Percentiles rank a stretch among this genome's conserved stretches.
Conservation (phyloP, 192 early-diverging fungal genomes). For the Phlyctochytrium planicorne region DNA sequence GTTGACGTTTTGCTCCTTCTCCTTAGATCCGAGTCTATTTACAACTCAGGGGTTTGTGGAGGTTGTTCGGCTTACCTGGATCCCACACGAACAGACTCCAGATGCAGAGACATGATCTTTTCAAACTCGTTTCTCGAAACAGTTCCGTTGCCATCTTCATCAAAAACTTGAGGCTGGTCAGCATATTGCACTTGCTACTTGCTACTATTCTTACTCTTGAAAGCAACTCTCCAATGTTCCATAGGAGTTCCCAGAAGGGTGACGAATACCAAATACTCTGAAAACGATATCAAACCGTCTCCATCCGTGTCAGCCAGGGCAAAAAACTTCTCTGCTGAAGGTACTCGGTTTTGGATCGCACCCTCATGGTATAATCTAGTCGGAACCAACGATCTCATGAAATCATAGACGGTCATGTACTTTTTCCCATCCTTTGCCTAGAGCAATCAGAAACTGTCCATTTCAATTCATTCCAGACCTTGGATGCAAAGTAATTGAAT, state of each 20-base stretch:
- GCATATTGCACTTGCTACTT: too few relatives aligned
- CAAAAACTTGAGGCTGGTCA: too few relatives aligned
- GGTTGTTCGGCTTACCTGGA: background rate
- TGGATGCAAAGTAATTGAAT: conserved; percentile 42
- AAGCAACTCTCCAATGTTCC: conserved; percentile 33
- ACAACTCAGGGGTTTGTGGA: too few relatives aligned
- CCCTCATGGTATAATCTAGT: conserved; percentile 19
- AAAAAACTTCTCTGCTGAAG: conserved; percentile 39
- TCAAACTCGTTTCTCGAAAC: conserved; percentile 39
- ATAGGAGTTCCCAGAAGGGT: conserved; percentile 37
- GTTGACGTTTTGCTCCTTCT: conserved; percentile 1
- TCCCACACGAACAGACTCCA: conserved; percentile 6
- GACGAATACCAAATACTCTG: conserved; percentile 42
- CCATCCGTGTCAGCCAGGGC: conserved; percentile 37
- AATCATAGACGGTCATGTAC: conserved; percentile 44
- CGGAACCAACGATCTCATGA: conserved; percentile 37
- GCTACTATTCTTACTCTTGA: conserved; percentile 15
- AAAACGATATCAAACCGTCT: conserved; percentile 38
- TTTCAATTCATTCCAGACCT: conserved; percentile 10
- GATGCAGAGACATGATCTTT: conserved; percentile 33
- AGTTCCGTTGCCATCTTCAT: conserved; percentile 37
- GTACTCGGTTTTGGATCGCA: conserved; percentile 15
- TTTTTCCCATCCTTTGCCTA: conserved; percentile 31
- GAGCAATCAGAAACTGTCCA: background rate
- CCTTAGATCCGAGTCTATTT: conserved; percentile 8